phyloP scores from a whole-genome alignment of 1,284 basidiomycete genomes.

The Fomitopsis palustris region DNA sequence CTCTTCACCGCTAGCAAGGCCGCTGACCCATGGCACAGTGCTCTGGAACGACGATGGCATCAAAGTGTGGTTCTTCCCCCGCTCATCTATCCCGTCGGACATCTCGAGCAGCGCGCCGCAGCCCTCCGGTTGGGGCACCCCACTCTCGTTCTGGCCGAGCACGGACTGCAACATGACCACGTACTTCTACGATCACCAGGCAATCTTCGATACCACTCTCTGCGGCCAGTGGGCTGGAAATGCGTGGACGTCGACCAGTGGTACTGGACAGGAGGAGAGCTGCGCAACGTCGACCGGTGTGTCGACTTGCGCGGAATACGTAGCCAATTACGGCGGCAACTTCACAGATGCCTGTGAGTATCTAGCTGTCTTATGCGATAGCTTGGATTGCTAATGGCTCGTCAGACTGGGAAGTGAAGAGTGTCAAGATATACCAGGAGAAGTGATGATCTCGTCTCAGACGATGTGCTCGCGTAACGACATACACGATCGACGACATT shows the following conservation, averaged over 20 bases:
- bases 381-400: constrained; percentile 7
- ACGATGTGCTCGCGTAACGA: not conserved
- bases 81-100: constrained; percentile 70
- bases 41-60: constrained; percentile 74
- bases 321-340: constrained; percentile 63
- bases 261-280: constrained; percentile 76
- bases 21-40: constrained; percentile 40
- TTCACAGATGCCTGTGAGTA: constrained; percentile 78
- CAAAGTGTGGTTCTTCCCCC: constrained; percentile 78
- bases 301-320: constrained; percentile 74
- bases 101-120: constrained; percentile 64
- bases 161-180: constrained; percentile 65
- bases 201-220: constrained; percentile 81
- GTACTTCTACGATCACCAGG: constrained; percentile 74
- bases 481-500: not conserved
- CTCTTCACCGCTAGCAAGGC: not conserved
- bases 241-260: constrained; percentile 66
- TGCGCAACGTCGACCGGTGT: constrained; percentile 80
- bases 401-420: constrained; percentile 74
- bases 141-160: constrained; percentile 74
- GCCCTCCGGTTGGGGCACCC: constrained; percentile 71
- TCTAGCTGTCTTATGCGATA: not conserved
- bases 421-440: constrained; percentile 62
- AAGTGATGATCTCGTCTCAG: not conserved
- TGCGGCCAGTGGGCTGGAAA: constrained; percentile 88